Conservation (phyloP, 371 early-diverging fungal species). For the Mucor racemosus region DNA sequence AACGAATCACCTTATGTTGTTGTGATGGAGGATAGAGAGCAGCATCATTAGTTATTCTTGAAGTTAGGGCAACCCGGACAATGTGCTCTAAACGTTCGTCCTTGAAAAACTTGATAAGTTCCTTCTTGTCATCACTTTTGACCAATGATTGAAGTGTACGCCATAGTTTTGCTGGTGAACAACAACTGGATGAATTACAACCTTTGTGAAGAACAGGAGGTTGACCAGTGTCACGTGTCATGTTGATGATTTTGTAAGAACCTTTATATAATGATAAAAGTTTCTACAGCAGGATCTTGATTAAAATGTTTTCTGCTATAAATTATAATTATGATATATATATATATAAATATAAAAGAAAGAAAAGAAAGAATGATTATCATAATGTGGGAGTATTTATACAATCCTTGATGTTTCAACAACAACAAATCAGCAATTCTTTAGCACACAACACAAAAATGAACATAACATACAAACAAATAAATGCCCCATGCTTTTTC, state of each 20-base stretch:
- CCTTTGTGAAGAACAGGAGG: conserved; percentile 27
- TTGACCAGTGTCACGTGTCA: conserved; percentile 15
- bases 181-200: conserved; percentile 32
- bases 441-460: not conserved
- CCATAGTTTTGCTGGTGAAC: conserved; percentile 36
- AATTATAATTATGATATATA: not conserved
- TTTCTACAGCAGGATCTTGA: not conserved
- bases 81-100: conserved; percentile 26
- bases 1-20: conserved; percentile 21
- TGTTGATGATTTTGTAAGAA: not conserved
- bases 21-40: conserved; percentile 30
- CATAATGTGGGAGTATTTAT: not conserved
- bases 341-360: too few species aligned
- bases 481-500: conserved; percentile 5
- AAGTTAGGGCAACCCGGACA: conserved; percentile 29
- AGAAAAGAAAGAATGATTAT: not conserved
- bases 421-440: not conserved
- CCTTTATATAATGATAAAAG: not conserved
- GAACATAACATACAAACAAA: conserved; percentile 4
- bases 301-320: not conserved
- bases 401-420: not conserved
- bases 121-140: conserved; percentile 20
- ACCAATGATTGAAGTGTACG: conserved; percentile 31
- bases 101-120: conserved; percentile 23
- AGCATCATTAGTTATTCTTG: conserved; percentile 31